These are phyloP conservation scores for Myxozyma udenii DNA, from an alignment of 805 yeast genomes.

Conservation along the genomic window DNA sequence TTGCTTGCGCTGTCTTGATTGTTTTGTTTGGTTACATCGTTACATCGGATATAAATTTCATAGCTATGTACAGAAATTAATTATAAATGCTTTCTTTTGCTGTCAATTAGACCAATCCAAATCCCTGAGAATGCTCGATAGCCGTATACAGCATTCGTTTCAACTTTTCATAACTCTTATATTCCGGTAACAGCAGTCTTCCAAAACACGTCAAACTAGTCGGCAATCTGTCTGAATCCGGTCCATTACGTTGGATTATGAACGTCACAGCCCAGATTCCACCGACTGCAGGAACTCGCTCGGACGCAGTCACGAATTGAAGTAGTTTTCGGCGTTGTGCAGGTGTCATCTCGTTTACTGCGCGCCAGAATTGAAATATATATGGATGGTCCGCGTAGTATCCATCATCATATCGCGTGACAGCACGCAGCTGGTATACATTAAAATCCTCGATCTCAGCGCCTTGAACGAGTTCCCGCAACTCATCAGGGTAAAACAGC, in stretches of 20 bases:
- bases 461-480: slow-evolving; percentile 43
- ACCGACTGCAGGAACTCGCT: slow-evolving; percentile 47
- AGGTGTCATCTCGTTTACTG: slow-evolving; percentile 43
- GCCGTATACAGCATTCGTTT: slow-evolving; percentile 31
- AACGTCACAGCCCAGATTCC: slow-evolving; percentile 46
- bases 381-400: slow-evolving; percentile 43
- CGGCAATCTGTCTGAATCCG: slow-evolving; percentile 44
- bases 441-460: slow-evolving; percentile 39
- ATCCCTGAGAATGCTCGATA: slow-evolving; percentile 35
- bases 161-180: slow-evolving; percentile 38
- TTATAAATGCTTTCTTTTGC: not conserved
- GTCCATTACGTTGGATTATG: slow-evolving; percentile 46
- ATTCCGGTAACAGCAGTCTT: slow-evolving; percentile 48
- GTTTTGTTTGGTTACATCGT: not conserved
- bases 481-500: slow-evolving; percentile 22
- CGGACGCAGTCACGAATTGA: slow-evolving; percentile 51
- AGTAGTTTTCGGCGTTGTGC: slow-evolving; percentile 43
- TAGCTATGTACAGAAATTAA: not conserved
- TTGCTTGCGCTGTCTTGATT: slow-evolving; percentile 3
- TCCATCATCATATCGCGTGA: slow-evolving; percentile 44
- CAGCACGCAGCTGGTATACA: slow-evolving; percentile 43
- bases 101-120: slow-evolving; percentile 32
- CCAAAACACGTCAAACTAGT: slow-evolving; percentile 54
- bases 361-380: slow-evolving; percentile 46
- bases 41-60: not conserved